Evolutionary conservation across 148 eudicot genomes (phyloP).

Genomic region (Salicornia ramosissima): DNA sequence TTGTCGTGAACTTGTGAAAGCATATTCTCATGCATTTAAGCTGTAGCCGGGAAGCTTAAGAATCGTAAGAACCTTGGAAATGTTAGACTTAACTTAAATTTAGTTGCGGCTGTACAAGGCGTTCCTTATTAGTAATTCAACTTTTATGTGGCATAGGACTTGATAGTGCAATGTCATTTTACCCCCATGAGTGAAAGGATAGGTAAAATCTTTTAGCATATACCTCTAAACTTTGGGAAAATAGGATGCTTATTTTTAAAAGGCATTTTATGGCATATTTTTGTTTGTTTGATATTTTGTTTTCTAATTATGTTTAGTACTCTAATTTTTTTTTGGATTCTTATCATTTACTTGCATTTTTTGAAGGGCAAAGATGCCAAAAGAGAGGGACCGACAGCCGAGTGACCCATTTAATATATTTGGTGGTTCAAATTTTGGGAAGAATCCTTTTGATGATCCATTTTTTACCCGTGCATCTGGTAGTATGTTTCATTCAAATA

Average conservation of each 20-base stretch:
- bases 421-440: constrained; percentile 41
- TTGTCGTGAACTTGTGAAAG: not conserved
- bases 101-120: not conserved
- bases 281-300: not conserved
- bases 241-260: not conserved
- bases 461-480: constrained; percentile 59
- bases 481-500: constrained; percentile 28
- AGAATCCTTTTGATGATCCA: constrained; percentile 75
- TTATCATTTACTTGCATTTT: not conserved
- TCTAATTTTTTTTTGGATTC: not conserved
- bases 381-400: constrained; percentile 28
- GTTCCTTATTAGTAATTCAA: not conserved
- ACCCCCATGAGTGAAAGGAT: not conserved
- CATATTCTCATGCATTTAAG: not conserved
- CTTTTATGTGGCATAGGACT: not conserved
- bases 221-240: not conserved
- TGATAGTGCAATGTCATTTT: not conserved
- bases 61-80: too few species aligned
- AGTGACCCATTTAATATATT: constrained; percentile 32
- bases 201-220: not conserved
- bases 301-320: not conserved
- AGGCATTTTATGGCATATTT: not conserved
- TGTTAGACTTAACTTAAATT: not conserved
- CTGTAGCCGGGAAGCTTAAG: not conserved
- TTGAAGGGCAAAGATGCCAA: constrained; percentile 37